phyloP scores from a whole-genome alignment of 2,329 filamentous ascomycete genomes.

The Stagonosporopsis vannaccii region DNA sequence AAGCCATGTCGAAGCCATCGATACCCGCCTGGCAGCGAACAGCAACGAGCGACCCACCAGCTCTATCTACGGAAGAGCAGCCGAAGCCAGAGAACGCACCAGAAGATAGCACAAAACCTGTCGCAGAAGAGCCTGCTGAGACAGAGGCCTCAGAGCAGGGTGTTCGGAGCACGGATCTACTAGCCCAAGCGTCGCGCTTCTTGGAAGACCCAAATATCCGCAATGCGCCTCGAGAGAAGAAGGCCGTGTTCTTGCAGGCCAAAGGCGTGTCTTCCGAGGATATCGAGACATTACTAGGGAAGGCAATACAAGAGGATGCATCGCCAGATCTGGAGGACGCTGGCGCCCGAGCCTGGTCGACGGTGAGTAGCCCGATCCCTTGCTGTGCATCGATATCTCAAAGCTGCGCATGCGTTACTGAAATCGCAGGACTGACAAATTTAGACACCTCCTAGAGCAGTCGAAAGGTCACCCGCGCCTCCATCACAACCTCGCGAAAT shows the following conservation, averaged over 20 bases:
- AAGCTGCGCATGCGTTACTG: too few species aligned
- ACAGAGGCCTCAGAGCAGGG: constrained; percentile 18
- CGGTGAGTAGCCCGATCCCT: constrained; percentile 25
- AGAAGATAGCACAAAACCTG: constrained; percentile 19
- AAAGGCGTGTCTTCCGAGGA: constrained; percentile 76
- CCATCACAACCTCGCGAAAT: constrained; percentile 50
- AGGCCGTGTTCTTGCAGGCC: constrained; percentile 75
- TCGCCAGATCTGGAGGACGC: constrained; percentile 27
- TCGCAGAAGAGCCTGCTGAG: constrained; percentile 24
- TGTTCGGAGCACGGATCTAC: constrained; percentile 25
- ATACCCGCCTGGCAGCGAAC: constrained; percentile 49
- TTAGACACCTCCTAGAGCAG: constrained; percentile 29
- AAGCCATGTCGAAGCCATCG: constrained; percentile 31
- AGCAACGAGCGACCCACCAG: constrained; percentile 20
- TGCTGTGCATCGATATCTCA: not conserved
- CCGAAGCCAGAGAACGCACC: constrained; percentile 19
- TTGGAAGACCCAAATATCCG: constrained; percentile 77
- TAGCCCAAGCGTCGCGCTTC: constrained; percentile 77
- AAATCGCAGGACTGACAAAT: constrained; percentile 21
- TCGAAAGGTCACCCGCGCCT: constrained; percentile 20
- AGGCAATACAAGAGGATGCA: constrained; percentile 18
- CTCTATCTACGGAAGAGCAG: constrained; percentile 23
- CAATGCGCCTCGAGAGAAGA: constrained; percentile 72
- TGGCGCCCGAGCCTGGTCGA: constrained; percentile 39
- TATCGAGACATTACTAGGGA: constrained; percentile 70